Percentiles rank a stretch among this genome's conserved stretches.
These are phyloP conservation scores for Citrus inodora DNA, from an alignment of 345 rosid species.

Conservation along the genomic window DNA sequence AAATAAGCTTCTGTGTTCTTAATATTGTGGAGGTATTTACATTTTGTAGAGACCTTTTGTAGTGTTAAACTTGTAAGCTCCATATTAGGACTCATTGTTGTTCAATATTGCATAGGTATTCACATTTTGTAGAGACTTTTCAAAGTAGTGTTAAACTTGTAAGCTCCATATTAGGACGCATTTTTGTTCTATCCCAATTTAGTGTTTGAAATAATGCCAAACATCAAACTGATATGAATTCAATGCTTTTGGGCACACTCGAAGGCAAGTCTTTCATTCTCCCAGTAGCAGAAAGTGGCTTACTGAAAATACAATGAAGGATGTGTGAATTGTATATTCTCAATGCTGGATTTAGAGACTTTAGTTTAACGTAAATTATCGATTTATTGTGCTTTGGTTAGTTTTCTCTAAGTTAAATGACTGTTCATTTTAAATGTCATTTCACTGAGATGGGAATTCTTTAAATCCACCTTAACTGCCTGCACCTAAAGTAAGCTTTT, in stretches of 20 bases:
- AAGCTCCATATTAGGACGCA: background rate
- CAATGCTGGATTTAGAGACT: background rate
- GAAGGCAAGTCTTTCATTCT: background rate
- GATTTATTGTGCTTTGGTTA: background rate
- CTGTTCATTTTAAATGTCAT: background rate
- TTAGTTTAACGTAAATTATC: background rate
- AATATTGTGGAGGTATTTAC: background rate
- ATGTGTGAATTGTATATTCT: background rate
- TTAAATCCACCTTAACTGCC: background rate
- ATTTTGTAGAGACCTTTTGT: background rate
- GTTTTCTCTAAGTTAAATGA: background rate
- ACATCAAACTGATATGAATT: background rate
- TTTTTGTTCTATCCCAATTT: background rate
- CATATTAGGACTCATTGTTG: background rate
- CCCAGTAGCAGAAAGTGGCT: background rate
- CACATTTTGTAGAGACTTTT: background rate
- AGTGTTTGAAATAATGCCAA: background rate
- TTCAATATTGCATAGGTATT: background rate
- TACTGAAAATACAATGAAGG: background rate
- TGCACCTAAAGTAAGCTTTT: background rate
- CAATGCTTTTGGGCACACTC: background rate
- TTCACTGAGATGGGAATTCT: background rate
- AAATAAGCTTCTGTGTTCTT: background rate
- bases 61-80: background rate
- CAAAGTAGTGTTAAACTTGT: background rate